Evolutionary conservation across 139 green algal species (phyloP).

Genomic region (Chlorella sp.): DNA sequence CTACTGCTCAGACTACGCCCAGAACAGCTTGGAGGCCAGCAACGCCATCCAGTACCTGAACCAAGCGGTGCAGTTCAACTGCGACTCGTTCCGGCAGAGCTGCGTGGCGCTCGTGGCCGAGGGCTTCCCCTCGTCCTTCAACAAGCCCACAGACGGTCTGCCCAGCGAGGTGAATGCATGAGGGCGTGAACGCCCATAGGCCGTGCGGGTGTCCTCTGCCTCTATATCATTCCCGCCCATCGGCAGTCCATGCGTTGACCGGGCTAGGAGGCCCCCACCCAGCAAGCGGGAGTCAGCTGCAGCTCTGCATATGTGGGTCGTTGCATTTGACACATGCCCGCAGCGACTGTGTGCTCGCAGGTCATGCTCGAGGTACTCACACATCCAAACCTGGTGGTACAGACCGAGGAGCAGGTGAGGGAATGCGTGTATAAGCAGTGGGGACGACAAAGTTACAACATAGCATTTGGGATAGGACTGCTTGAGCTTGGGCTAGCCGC

Average conservation of each 20-base stretch:
- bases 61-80: slow-evolving; percentile 25
- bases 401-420: slow-evolving; percentile 23
- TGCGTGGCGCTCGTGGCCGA: slow-evolving; percentile 20
- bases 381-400: slow-evolving; percentile 21
- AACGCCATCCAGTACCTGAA: slow-evolving; percentile 23
- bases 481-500: too few relatives aligned
- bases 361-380: slow-evolving; percentile 21
- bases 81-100: slow-evolving; percentile 16
- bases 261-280: too few relatives aligned
- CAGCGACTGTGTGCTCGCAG: slow-evolving; percentile 9
- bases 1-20: slow-evolving; percentile 22
- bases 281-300: too few relatives aligned
- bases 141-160: slow-evolving; percentile 20
- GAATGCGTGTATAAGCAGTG: neutral
- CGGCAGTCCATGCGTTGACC: too few relatives aligned
- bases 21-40: slow-evolving; percentile 15
- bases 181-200: neutral
- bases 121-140: slow-evolving; percentile 16
- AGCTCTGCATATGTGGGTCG: too few relatives aligned
- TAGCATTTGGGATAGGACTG: too few relatives aligned
- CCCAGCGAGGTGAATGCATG: slow-evolving; percentile 13
- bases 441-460: too few relatives aligned
- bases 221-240: too few relatives aligned
- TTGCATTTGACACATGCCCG: too few relatives aligned
- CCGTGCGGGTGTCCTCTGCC: too few relatives aligned